A percentile compares a stretch with the other conserved stretches of the same genome.
These are phyloP conservation scores for Mycena alexandri DNA, from an alignment of 768 basidiomycete species.

Conservation along the genomic window DNA sequence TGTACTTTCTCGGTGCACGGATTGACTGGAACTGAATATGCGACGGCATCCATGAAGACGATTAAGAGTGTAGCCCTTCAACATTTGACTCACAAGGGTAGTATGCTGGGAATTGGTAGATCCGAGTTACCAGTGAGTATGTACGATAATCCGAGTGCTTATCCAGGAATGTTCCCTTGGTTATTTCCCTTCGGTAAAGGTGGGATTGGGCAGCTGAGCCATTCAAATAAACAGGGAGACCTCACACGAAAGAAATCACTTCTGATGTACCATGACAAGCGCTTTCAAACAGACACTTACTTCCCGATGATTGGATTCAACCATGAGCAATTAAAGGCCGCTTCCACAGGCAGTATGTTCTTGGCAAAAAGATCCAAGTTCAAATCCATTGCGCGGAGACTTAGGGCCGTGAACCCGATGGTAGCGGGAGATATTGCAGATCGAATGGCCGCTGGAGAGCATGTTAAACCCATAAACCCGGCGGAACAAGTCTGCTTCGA, in stretches of 20 bases:
- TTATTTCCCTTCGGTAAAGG: constrained; percentile 54
- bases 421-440: constrained; percentile 37
- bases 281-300: constrained; percentile 15
- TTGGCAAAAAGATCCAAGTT: constrained; percentile 38
- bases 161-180: constrained; percentile 56
- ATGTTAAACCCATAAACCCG: constrained; percentile 38
- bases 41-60: constrained; percentile 5
- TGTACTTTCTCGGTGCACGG: constrained; percentile 57
- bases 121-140: not conserved
- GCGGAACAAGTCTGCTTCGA: constrained; percentile 51
- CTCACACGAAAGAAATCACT: not conserved
- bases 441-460: constrained; percentile 42
- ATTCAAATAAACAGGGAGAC: not conserved
- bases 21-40: constrained; percentile 43
- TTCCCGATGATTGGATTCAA: no score
- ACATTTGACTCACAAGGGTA: not conserved
- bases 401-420: no score
- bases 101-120: not conserved
- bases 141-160: constrained; percentile 49
- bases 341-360: constrained; percentile 45
- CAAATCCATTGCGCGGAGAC: no score
- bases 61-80: not conserved
- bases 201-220: constrained; percentile 39
- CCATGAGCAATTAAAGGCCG: constrained; percentile 47
- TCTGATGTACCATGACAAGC: not conserved